A percentile compares a stretch with the other conserved stretches of the same genome.
phyloP scores from a whole-genome alignment of 768 basidiomycete genomes.

The Jaapia argillacea region DNA sequence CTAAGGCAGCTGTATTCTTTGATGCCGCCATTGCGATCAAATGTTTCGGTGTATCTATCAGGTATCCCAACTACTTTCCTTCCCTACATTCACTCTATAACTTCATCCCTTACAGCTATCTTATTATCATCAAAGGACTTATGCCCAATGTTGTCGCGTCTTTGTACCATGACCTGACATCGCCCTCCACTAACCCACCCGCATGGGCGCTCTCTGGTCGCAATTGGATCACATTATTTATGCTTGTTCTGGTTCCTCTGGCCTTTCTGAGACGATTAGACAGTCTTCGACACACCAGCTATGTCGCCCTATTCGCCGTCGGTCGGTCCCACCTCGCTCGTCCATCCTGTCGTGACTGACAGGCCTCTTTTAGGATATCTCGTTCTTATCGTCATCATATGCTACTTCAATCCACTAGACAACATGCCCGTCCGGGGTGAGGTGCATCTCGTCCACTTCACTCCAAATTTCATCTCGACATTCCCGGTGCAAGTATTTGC shows the following conservation, averaged over 20 bases:
- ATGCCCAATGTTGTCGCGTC: conserved; percentile 86
- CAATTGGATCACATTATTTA: conserved; percentile 77
- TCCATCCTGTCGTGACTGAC: conserved; percentile 3
- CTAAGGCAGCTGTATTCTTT: conserved; percentile 78
- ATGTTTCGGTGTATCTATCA: conserved; percentile 94
- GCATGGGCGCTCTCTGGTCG: conserved; percentile 66
- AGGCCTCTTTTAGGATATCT: conserved; percentile 47
- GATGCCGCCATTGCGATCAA: conserved; percentile 93
- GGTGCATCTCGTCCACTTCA: conserved; percentile 62
- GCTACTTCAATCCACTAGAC: conserved; percentile 67
- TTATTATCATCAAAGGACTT: conserved; percentile 88
- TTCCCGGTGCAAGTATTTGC: conserved; percentile 94
- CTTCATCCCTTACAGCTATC: conserved; percentile 39
- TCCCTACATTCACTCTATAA: neutral
- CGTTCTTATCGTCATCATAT: conserved; percentile 67
- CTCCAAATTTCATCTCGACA: conserved; percentile 67
- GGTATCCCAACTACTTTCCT: conserved; percentile 30
- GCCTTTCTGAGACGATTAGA: conserved; percentile 78
- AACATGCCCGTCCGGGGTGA: conserved; percentile 58
- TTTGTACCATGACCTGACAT: conserved; percentile 69
- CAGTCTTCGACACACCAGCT: conserved; percentile 84
- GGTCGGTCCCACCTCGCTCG: conserved; percentile 38
- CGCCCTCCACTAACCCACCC: conserved; percentile 63
- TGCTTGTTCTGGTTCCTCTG: conserved; percentile 70
- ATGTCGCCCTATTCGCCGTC: conserved; percentile 83